Base-by-base conservation (phyloP, 2,329 filamentous ascomycete genomes). In the Xylaria sp. region DNA sequence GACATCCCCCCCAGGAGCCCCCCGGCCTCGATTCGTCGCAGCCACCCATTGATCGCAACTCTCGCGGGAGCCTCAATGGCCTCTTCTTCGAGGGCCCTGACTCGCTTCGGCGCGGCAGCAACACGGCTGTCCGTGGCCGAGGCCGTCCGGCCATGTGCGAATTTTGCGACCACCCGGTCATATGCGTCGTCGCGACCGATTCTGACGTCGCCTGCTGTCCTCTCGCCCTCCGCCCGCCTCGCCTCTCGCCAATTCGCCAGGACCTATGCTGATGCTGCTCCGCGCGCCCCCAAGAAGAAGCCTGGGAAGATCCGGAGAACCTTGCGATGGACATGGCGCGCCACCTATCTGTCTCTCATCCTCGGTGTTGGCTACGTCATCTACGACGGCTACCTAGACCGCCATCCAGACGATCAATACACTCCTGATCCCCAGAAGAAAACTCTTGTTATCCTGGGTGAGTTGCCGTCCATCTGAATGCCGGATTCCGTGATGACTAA, bases 401-500 rank as follows among this genome's bases (percentile, higher is more conserved):
- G 93, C 76, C 88, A 97, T 81, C 95, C 95, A 9, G 86, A 86
- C 50, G 91, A 94, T 62, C 96, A 98, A 84, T 83, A 87, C 68
- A 85, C 89, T 71, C 90, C 92, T 19, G 93, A 98, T 81, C 92
- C 94, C 64, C 86, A 79, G 76, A 99, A 98, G 92, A 99, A 99
- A 88, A 99, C 94, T 11, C 86, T 99, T 65, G 96, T 99, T 55
- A 90, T 99, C 74, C 88, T 99, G 64, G 96, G 96, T 98, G 88
- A 79, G 82, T 69, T 14, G 17, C 9, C 7, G 39, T 45, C 42
- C 32, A 48, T 19, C 39, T 39, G 51, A 69, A 1, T 61, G 63
- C 66, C 74, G 56, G 62, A 54, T 78, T 74, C n/a, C 36, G 42
- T 34, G 65, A 68, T 68, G 71, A 55, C 61, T 69, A 48, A 69